These are phyloP conservation scores for Irpex rosettiformis DNA, from an alignment of 1,284 basidiomycete genomes.

Conservation along the genomic window DNA sequence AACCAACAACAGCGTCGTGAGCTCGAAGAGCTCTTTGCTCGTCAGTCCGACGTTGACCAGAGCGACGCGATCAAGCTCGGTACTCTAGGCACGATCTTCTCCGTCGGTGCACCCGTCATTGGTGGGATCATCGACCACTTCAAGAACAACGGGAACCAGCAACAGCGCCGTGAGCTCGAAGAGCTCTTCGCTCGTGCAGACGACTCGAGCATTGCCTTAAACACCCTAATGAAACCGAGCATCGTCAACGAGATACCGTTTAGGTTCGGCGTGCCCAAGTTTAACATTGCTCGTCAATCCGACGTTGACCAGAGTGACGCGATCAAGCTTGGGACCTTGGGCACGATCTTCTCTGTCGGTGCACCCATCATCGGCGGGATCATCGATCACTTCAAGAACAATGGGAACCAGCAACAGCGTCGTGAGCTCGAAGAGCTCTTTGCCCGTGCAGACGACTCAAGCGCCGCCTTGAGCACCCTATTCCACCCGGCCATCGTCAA, in stretches of 20 bases:
- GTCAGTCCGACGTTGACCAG: background rate
- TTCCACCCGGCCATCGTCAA: background rate
- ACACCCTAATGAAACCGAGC: background rate
- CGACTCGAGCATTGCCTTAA: background rate
- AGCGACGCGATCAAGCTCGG: conserved; percentile 4
- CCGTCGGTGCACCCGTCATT: conserved; percentile 6
- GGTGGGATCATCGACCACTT: conserved; percentile 8
- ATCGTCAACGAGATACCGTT: background rate
- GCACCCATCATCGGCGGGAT: background rate
- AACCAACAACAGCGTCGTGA: background rate
- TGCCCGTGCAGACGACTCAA: background rate
- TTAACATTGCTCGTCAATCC: background rate
- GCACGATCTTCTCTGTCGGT: background rate
- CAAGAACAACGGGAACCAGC: conserved; percentile 4
- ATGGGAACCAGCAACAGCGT: background rate
- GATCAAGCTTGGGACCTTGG: background rate
- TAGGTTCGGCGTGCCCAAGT: background rate
- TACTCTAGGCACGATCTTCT: conserved; percentile 5
- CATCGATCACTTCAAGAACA: conserved; percentile 2
- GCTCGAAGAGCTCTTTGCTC: background rate
- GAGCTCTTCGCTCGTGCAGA: background rate
- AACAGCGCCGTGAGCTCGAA: conserved; percentile 1
- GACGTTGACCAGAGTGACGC: background rate
- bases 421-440: conserved; percentile 5
- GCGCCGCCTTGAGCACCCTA: background rate